phyloP scores from a whole-genome alignment of 2,329 filamentous ascomycete genomes.

The Diaporthe batatas region DNA sequence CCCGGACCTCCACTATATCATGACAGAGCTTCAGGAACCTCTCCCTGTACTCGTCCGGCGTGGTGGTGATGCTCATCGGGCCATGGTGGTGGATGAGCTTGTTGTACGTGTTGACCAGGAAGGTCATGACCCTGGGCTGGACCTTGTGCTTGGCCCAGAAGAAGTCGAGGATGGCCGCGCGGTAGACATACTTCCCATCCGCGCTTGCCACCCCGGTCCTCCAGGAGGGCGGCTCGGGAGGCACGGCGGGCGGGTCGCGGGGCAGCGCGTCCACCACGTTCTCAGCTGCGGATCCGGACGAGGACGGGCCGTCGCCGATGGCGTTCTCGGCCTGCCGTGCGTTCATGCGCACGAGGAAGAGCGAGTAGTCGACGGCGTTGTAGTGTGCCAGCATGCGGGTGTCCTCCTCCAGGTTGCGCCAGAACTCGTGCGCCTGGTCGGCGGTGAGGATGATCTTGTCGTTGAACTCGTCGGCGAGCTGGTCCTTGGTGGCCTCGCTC shows the following conservation, averaged over 20 bases:
- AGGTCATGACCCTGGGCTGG: slow-evolving; percentile 75
- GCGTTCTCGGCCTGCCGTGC: slow-evolving; percentile 34
- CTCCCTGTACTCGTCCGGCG: slow-evolving; percentile 74
- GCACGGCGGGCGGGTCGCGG: slow-evolving; percentile 51
- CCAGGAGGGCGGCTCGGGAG: slow-evolving; percentile 64
- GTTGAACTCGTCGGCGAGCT: slow-evolving; percentile 75
- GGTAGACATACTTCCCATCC: slow-evolving; percentile 76
- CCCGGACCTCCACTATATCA: slow-evolving; percentile 54
- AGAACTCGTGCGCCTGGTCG: slow-evolving; percentile 68
- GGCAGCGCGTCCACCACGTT: slow-evolving; percentile 46
- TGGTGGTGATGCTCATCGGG: slow-evolving; percentile 81
- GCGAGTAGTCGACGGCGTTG: slow-evolving; percentile 81
- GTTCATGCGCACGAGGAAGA: slow-evolving; percentile 73
- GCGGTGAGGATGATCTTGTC: slow-evolving; percentile 72
- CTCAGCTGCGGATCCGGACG: slow-evolving; percentile 40
- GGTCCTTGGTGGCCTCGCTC: slow-evolving; percentile 74
- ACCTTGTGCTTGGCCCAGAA: slow-evolving; percentile 83
- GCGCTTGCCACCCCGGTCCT: slow-evolving; percentile 71
- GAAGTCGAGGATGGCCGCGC: slow-evolving; percentile 78
- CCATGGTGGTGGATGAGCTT: slow-evolving; percentile 70
- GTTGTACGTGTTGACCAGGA: slow-evolving; percentile 74
- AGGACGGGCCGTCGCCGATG: slow-evolving; percentile 42
- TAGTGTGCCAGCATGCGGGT: slow-evolving; percentile 71
- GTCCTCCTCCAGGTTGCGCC: slow-evolving; percentile 69
- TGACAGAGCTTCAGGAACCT: slow-evolving; percentile 64